phyloP scores from a whole-genome alignment of 2,329 filamentous ascomycete species.

The Ophiosphaerella narmari region DNA sequence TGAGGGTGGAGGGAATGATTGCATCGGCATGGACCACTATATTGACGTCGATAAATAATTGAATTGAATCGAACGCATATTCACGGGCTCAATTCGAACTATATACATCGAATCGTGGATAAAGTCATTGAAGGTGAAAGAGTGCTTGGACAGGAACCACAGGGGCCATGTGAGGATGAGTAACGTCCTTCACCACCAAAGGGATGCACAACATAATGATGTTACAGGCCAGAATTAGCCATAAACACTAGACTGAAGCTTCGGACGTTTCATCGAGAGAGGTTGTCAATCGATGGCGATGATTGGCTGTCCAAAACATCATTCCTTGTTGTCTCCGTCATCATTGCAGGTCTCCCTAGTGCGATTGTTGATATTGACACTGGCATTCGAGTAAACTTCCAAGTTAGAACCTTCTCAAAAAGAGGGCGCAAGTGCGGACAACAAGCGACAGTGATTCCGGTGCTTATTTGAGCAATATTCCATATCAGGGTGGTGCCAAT shows the following conservation, averaged over 20 bases:
- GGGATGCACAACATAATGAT: no score
- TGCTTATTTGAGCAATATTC: conserved; percentile 26
- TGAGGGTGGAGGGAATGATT: conserved; percentile 20
- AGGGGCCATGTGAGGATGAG: no score
- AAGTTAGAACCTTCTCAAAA: conserved; percentile 24
- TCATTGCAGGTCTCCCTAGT: conserved; percentile 2
- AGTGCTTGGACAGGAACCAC: no score
- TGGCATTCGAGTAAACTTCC: conserved; percentile 11
- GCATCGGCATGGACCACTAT: conserved; percentile 36
- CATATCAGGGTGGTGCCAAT: conserved; percentile 22
- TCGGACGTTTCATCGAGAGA: no score
- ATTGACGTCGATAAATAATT: conserved; percentile 9
- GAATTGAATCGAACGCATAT: no score
- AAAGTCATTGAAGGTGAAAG: no score
- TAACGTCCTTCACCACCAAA: no score
- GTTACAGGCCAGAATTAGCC: no score
- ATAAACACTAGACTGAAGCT: conserved; percentile 3
- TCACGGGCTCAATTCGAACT: no score
- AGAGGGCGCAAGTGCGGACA: conserved; percentile 29
- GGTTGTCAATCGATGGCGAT: neutral
- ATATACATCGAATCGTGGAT: no score
- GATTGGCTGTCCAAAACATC: conserved; percentile 11
- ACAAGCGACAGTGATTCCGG: conserved; percentile 30
- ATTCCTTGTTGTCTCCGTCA: conserved; percentile 27
- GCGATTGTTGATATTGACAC: neutral